phyloP scores from a whole-genome alignment of 768 basidiomycete species.

The Phanerodontia chrysosporium region DNA sequence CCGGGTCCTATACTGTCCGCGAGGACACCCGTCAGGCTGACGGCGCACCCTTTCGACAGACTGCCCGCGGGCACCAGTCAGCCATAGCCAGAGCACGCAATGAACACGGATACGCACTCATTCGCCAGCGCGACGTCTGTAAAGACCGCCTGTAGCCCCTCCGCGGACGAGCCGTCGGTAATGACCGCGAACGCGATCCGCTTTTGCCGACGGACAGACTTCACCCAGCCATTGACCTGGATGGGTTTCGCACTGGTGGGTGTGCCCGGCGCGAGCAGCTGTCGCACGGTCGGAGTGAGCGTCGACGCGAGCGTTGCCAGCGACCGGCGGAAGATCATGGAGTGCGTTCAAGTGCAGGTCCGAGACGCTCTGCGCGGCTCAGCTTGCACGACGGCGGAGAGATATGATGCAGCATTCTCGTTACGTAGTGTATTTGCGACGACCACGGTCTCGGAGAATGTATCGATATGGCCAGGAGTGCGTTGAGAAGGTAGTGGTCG shows the following conservation, averaged over 20 bases:
- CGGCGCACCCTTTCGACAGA: conserved; percentile 51
- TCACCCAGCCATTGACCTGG: conserved; percentile 77
- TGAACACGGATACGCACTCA: conserved; percentile 23
- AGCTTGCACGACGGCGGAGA: background rate
- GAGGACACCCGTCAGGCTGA: conserved; percentile 45
- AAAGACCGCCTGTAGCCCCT: conserved; percentile 79
- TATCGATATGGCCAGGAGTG: no score
- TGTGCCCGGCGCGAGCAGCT: conserved; percentile 29
- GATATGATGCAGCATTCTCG: background rate
- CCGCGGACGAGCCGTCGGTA: conserved; percentile 70
- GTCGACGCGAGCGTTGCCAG: conserved; percentile 15
- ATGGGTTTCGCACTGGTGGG: conserved; percentile 18
- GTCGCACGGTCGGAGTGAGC: conserved; percentile 31
- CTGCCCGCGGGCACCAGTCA: conserved; percentile 22
- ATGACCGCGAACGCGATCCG: conserved; percentile 81
- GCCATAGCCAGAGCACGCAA: background rate
- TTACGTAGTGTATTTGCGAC: no score
- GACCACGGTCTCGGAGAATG: background rate
- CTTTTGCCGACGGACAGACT: conserved; percentile 83
- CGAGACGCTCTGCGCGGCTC: background rate
- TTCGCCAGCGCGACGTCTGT: conserved; percentile 34
- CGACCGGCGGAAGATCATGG: conserved; percentile 23
- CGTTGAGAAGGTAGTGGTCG: no score
- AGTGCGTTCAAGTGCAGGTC: background rate
- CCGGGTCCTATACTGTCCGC: conserved; percentile 43